Base-by-base conservation (phyloP, 2,329 filamentous ascomycete species). In the Sporothrix dimorphospora region DNA sequence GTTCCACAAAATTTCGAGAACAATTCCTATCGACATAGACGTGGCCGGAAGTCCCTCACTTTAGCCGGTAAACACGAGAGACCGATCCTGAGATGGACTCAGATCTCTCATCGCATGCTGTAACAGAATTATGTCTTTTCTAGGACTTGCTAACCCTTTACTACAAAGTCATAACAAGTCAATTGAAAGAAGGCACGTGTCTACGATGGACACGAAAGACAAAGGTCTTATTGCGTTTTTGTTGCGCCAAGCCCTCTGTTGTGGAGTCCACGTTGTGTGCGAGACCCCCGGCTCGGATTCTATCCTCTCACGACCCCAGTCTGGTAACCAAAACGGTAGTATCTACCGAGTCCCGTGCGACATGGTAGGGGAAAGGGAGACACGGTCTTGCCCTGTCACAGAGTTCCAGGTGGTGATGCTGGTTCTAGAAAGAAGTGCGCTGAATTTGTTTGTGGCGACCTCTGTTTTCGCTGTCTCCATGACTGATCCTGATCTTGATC, bases 261-360 rank as follows among this genome's bases (percentile, higher is more conserved):
- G 27, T 34, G 12, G 19, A 34, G 30, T 6, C 30, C 30, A 6
- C 27, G 51, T 27, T 53, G 21, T 53, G 21, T 40, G 34, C 30
- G 16, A 65, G 38, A 38, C n/a, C 40, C 38, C n/a, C 47, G 47
- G 47, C 16, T n/a, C 3, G 5, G 47, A 49, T 19, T 19, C 47
- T 38, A 21, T 45, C 38, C 38, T 27, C 38, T 27, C 38, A 65
- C 21, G 5, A 45, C 63, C 42, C 24, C 14, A 7, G 40, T 12
- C 63, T 30, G 21, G 63, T 24, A 42, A 47, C 38, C 61, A 49
- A 71, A 24, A n/a, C 49, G n/a, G 70, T 38, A 71, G 67, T 34
- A 21, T 19, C 70, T 67, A 67, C 70, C 70, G 70, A 71, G 70
- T 40, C 34, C 19, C n/a, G 70, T 71, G 53, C 49, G n/a, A 69